phyloP scores from a whole-genome alignment of 202 grass and related monocot species.

The Zizania palustris region DNA sequence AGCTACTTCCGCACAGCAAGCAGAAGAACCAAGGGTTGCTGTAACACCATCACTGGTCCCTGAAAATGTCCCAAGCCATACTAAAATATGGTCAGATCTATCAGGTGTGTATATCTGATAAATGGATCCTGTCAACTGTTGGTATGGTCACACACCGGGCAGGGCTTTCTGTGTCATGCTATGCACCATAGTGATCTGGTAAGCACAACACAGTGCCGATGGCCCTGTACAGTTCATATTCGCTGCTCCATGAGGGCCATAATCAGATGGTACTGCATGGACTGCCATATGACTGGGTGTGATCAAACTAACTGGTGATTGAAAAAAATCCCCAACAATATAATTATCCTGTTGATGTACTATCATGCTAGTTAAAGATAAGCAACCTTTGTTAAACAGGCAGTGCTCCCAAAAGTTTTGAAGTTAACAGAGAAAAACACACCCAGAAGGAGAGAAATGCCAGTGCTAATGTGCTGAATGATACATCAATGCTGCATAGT shows the following conservation, averaged over 20 bases:
- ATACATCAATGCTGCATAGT: conserved; percentile 44
- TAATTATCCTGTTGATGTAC: conserved; percentile 33
- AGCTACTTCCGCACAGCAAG: conserved; percentile 48
- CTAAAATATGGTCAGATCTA: conserved; percentile 96
- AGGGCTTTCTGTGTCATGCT: conserved; percentile 1
- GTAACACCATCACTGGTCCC: conserved; percentile 48
- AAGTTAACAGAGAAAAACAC: conserved; percentile 52
- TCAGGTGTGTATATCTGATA: conserved; percentile 61
- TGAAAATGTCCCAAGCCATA: conserved; percentile 70
- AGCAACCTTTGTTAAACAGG: conserved; percentile 55
- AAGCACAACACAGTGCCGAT: conserved; percentile 10
- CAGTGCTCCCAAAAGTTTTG: conserved; percentile 67
- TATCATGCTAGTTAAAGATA: conserved; percentile 40
- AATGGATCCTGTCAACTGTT: conserved; percentile 29
- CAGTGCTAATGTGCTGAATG: conserved; percentile 43
- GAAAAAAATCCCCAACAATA: conserved; percentile 15
- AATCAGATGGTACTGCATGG: conserved; percentile 34
- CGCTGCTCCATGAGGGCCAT: conserved; percentile 11
- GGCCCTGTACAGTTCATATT: conserved; percentile 24
- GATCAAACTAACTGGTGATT: conserved; percentile 37
- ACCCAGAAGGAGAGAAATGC: conserved; percentile 60
- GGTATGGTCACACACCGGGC: conserved; percentile 28
- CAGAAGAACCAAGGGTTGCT: conserved; percentile 55
- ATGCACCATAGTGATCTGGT: conserved; percentile 39
- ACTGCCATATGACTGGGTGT: conserved; percentile 33